Percentiles rank a stretch among this genome's conserved stretches.
Conservation (phyloP, 768 basidiomycete species). For the Daedaleopsis sinensis region DNA sequence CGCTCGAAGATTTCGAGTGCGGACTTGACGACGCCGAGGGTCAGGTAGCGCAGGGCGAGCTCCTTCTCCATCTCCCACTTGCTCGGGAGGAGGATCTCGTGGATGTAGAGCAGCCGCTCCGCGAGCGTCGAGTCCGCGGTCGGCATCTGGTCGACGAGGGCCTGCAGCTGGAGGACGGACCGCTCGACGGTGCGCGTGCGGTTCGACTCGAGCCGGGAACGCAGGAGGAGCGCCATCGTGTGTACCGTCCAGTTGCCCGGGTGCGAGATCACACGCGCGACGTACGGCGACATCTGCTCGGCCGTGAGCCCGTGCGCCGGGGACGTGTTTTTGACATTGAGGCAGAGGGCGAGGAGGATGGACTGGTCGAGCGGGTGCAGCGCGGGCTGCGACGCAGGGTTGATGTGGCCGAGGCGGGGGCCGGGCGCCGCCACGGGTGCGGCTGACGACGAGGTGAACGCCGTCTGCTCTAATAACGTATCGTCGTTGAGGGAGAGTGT, state of each 20-base stretch:
- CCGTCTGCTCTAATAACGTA: slow-evolving; percentile 91
- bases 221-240: slow-evolving; percentile 93
- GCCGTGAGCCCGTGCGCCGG: slow-evolving; percentile 88
- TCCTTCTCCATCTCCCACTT: slow-evolving; percentile 95
- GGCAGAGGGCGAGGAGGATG: slow-evolving; percentile 87
- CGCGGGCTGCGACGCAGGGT: slow-evolving; percentile 82
- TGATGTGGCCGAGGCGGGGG: slow-evolving; percentile 65
- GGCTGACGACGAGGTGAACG: slow-evolving; percentile 65
- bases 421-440: slow-evolving; percentile 17
- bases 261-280: slow-evolving; percentile 85
- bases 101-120: slow-evolving; percentile 81
- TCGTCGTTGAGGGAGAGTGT: slow-evolving; percentile 90
- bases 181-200: slow-evolving; percentile 94
- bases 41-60: slow-evolving; percentile 80
- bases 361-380: slow-evolving; percentile 94
- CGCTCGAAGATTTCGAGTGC: slow-evolving; percentile 94
- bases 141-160: slow-evolving; percentile 96
- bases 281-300: slow-evolving; percentile 93
- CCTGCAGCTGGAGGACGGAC: slow-evolving; percentile 89
- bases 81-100: slow-evolving; percentile 80
- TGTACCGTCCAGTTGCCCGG: slow-evolving; percentile 95
- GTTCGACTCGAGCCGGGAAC: slow-evolving; percentile 86
- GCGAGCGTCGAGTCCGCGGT: slow-evolving; percentile 73
- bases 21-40: slow-evolving; percentile 85
- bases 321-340: slow-evolving; percentile 88